phyloP scores from a whole-genome alignment of 306 rosid species.

The Prinsepia uniflora region DNA sequence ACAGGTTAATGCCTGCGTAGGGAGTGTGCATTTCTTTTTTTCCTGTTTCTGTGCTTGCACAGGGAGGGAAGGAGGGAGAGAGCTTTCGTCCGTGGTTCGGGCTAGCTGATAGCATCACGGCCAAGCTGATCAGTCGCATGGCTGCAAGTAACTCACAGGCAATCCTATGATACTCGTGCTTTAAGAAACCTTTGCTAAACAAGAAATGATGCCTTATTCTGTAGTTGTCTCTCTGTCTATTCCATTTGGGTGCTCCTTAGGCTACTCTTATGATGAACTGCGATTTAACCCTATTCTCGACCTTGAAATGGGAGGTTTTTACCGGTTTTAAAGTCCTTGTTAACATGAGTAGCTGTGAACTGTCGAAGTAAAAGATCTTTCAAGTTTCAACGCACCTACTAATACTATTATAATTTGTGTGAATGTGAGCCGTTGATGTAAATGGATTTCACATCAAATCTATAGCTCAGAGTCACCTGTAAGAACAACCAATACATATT shows the following conservation, averaged over 20 bases:
- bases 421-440: too few relatives aligned
- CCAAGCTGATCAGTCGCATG: constrained; percentile 24
- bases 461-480: too few relatives aligned
- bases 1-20: constrained; percentile 99
- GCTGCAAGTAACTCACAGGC: constrained; percentile 20
- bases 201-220: background rate
- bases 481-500: too few relatives aligned
- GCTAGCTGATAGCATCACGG: constrained; percentile 33
- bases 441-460: too few relatives aligned
- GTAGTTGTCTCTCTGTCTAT: background rate
- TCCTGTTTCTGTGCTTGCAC: constrained; percentile 50
- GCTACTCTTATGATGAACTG: too few relatives aligned
- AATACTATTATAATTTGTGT: too few relatives aligned
- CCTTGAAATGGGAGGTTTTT: background rate
- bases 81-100: constrained; percentile 25
- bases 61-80: constrained; percentile 34
- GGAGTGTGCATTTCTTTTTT: constrained; percentile 88
- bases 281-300: too few relatives aligned
- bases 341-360: too few relatives aligned
- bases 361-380: too few relatives aligned
- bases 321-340: background rate
- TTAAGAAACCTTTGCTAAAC: background rate
- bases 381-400: too few relatives aligned
- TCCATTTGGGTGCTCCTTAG: background rate
- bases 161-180: background rate